These are phyloP conservation scores for Penicillium sp. DNA, from an alignment of 2,329 filamentous ascomycete species.

Conservation along the genomic window DNA sequence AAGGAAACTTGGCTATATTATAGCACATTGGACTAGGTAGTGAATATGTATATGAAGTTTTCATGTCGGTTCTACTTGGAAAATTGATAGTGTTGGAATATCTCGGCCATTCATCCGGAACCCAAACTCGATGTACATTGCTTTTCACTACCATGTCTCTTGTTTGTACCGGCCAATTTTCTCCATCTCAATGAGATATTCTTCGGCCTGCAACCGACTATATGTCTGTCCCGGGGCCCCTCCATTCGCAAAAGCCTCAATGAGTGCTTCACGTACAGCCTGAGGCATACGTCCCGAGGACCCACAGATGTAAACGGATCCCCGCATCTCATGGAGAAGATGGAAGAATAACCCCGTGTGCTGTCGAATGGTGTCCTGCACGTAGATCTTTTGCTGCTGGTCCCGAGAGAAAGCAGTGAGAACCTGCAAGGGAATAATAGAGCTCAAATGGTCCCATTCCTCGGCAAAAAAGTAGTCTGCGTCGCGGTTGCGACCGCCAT, in stretches of 20 bases:
- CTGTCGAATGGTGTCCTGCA: constrained; percentile 57
- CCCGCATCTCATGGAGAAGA: constrained; percentile 48
- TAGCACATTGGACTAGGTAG: too few relatives aligned
- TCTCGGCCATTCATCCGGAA: background rate
- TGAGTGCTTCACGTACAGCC: constrained; percentile 59
- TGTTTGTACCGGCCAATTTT: constrained; percentile 59
- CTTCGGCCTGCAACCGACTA: constrained; percentile 49
- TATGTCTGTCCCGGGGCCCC: constrained; percentile 34
- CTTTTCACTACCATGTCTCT: constrained; percentile 57
- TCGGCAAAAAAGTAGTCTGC: constrained; percentile 76
- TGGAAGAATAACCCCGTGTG: constrained; percentile 47
- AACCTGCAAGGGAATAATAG: constrained; percentile 47
- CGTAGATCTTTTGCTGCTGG: constrained; percentile 59
- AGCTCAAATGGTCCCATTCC: constrained; percentile 59
- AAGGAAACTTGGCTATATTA: too few relatives aligned
- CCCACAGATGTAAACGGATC: constrained; percentile 49
- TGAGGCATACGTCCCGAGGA: constrained; percentile 66
- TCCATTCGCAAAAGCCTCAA: constrained; percentile 53
- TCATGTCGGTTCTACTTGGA: too few relatives aligned
- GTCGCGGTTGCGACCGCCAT: constrained; percentile 68
- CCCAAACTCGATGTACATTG: too few relatives aligned
- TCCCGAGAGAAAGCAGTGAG: constrained; percentile 67
- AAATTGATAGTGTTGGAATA: constrained; percentile 1
- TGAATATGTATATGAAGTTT: too few relatives aligned
- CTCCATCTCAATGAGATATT: constrained; percentile 53